Evolutionary conservation across 768 basidiomycete genomes (phyloP).

Genomic region (Mycena venus): DNA sequence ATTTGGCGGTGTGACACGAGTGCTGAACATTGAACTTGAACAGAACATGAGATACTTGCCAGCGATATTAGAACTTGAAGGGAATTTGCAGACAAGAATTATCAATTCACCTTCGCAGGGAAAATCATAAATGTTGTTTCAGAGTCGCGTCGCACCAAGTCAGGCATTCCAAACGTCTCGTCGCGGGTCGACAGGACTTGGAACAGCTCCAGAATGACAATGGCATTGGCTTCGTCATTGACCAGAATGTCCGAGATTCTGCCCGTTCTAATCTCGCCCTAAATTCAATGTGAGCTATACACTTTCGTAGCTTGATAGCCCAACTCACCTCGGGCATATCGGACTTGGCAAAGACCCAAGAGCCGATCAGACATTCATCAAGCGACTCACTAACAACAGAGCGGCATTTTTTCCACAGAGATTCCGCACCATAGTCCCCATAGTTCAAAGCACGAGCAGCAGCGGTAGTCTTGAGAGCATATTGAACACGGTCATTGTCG

Average conservation of each 20-base stretch:
- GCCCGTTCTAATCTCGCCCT: background rate
- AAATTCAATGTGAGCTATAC: background rate
- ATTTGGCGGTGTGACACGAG: constrained; percentile 33
- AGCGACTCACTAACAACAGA: background rate
- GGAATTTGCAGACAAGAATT: too few relatives aligned
- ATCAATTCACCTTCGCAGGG: background rate
- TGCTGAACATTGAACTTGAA: constrained; percentile 43
- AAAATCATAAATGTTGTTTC: background rate
- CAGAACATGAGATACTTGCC: background rate
- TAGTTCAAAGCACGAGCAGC: background rate
- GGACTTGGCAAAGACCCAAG: background rate
- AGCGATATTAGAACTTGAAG: background rate
- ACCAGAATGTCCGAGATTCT: background rate
- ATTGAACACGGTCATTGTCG: background rate
- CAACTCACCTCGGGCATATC: background rate
- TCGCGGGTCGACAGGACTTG: background rate
- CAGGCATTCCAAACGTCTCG: background rate
- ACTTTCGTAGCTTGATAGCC: background rate
- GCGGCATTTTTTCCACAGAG: background rate
- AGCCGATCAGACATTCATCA: background rate
- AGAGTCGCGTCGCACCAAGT: background rate
- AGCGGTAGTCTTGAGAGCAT: background rate
- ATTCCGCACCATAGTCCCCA: background rate
- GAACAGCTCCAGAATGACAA: background rate
- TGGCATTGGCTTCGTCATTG: background rate